phyloP scores from a whole-genome alignment of 2,329 filamentous ascomycete species.

The Diplodia mutila region DNA sequence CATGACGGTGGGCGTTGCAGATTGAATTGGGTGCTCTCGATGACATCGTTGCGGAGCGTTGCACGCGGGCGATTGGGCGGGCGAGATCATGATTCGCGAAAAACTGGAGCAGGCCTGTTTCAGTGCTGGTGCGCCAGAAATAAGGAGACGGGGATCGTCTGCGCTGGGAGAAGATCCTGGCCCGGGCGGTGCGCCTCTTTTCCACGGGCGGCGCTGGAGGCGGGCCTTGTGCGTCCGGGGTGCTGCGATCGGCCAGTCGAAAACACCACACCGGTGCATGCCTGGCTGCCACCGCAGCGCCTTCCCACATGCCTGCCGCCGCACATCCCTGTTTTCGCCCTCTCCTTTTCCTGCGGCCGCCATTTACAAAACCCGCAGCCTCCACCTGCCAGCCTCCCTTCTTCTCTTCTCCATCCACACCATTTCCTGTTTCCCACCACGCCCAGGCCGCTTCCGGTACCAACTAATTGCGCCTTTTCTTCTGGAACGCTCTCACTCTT shows the following conservation, averaged over 20 bases:
- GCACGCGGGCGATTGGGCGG: background rate
- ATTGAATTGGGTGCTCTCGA: slow-evolving; percentile 16
- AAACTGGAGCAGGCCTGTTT: slow-evolving; percentile 19
- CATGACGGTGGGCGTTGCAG: slow-evolving; percentile 15
- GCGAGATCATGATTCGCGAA: slow-evolving; percentile 22
- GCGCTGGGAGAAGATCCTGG: slow-evolving; percentile 11
- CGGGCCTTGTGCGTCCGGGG: slow-evolving; percentile 18
- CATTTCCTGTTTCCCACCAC: slow-evolving; percentile 5
- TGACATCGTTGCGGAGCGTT: slow-evolving; percentile 9
- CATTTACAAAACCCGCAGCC: slow-evolving; percentile 23
- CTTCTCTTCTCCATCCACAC: slow-evolving; percentile 1
- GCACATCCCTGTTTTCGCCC: slow-evolving; percentile 15
- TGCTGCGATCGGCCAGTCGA: slow-evolving; percentile 20
- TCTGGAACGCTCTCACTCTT: slow-evolving; percentile 27
- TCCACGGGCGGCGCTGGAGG: slow-evolving; percentile 13
- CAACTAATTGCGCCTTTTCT: slow-evolving; percentile 21
- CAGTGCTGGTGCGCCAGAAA: slow-evolving; percentile 21
- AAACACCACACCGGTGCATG: slow-evolving; percentile 21
- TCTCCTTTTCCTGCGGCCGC: slow-evolving; percentile 12
- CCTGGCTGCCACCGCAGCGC: slow-evolving; percentile 2
- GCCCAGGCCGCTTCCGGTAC: slow-evolving; percentile 7
- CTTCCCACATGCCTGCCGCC: slow-evolving; percentile 10
- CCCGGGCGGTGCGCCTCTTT: slow-evolving; percentile 15
- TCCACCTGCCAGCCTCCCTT: slow-evolving; percentile 18
- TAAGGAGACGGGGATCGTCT: slow-evolving; percentile 22